Conservation (phyloP, 2,329 filamentous ascomycete genomes). For the Zymoseptoria pseudotritici region DNA sequence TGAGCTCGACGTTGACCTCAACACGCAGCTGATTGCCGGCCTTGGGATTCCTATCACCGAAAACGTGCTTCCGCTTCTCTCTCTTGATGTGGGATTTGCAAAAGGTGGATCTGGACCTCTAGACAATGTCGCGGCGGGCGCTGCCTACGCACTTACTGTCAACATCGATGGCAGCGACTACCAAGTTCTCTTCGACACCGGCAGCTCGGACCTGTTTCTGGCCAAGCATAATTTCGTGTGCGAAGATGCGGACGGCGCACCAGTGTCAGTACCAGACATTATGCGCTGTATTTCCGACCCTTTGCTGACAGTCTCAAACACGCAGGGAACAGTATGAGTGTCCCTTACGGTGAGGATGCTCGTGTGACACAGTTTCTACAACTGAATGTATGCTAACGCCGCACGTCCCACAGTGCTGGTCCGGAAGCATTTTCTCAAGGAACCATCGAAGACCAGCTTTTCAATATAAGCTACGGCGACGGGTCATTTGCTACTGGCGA, state of each 20-base stretch:
- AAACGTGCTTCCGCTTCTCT: too few relatives aligned
- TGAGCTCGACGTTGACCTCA: too few relatives aligned
- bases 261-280: slow-evolving; percentile 3
- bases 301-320: too few relatives aligned
- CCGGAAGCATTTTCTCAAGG: slow-evolving; percentile 24
- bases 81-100: too few relatives aligned
- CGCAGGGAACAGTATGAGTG: neutral
- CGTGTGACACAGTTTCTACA: slow-evolving; percentile 6
- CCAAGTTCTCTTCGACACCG: slow-evolving; percentile 32
- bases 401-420: too few relatives aligned
- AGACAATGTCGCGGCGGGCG: too few relatives aligned
- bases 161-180: neutral
- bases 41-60: too few relatives aligned
- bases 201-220: slow-evolving; percentile 42
- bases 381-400: too few relatives aligned
- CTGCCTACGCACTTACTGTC: neutral
- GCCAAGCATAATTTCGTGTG: slow-evolving; percentile 22
- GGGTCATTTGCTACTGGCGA: slow-evolving; percentile 31
- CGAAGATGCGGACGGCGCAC: slow-evolving; percentile 7
- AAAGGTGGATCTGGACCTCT: too few relatives aligned
- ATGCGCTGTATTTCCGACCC: too few relatives aligned
- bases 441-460: slow-evolving; percentile 31
- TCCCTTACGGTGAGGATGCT: slow-evolving; percentile 18
- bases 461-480: slow-evolving; percentile 36
- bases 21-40: too few relatives aligned